Conservation (phyloP, 352 stramenopile genomes). For the Globisporangium abappressorium region DNA sequence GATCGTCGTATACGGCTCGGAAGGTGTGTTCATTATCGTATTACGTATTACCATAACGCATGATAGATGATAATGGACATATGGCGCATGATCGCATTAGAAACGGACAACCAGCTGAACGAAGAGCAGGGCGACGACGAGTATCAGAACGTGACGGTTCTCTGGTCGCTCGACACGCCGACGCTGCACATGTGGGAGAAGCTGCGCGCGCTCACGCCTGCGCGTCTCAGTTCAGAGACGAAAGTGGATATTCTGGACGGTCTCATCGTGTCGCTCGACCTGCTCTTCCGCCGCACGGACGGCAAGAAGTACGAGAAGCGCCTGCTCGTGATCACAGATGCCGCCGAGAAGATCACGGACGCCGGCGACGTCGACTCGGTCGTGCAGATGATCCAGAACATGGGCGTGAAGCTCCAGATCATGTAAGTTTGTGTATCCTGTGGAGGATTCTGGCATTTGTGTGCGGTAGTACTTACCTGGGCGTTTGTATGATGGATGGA, state of each 20-base stretch:
- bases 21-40: conserved; percentile 21
- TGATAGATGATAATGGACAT: no score
- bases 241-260: conserved; percentile 79
- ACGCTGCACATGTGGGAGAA: conserved; percentile 62
- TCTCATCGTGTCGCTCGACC: conserved; percentile 77
- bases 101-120: conserved; percentile 80
- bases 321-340: conserved; percentile 78
- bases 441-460: background rate
- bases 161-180: conserved; percentile 58
- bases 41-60: no score
- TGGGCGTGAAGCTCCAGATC: conserved; percentile 79
- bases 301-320: conserved; percentile 79
- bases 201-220: conserved; percentile 37
- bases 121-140: conserved; percentile 56
- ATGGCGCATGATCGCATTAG: conserved; percentile 16
- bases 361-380: conserved; percentile 61
- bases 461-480: background rate
- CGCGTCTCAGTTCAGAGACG: conserved; percentile 9
- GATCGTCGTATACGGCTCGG: conserved; percentile 71
- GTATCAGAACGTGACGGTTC: conserved; percentile 63
- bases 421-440: conserved; percentile 34
- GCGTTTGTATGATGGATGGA: conserved; percentile 1
- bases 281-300: conserved; percentile 71
- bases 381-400: conserved; percentile 73
- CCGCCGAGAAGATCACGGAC: conserved; percentile 55